phyloP scores from a whole-genome alignment of 1,284 basidiomycete genomes.

The Anthracocystis panici-leucophaei region DNA sequence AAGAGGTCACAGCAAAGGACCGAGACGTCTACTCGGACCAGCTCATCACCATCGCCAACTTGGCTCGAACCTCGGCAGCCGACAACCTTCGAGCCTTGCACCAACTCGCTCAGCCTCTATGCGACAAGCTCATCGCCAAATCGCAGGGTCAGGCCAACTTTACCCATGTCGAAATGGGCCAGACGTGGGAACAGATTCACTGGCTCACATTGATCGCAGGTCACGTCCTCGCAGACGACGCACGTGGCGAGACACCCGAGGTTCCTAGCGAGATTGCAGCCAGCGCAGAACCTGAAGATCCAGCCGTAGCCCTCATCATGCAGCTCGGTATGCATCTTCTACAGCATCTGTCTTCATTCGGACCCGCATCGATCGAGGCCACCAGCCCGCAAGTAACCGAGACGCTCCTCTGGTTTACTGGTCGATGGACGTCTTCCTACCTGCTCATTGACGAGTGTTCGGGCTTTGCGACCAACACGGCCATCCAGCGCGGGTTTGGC shows the following conservation, averaged over 20 bases:
- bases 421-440: constrained; percentile 63
- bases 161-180: constrained; percentile 35
- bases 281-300: constrained; percentile 30
- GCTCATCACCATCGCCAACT: constrained; percentile 56
- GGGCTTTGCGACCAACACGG: constrained; percentile 36
- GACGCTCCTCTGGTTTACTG: constrained; percentile 61
- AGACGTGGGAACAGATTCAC: constrained; percentile 64
- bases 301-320: constrained; percentile 47
- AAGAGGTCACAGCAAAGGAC: constrained; percentile 53
- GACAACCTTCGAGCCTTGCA: constrained; percentile 31
- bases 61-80: constrained; percentile 49
- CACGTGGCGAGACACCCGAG: constrained; percentile 52
- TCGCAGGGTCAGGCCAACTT: constrained; percentile 28
- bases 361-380: constrained; percentile 34
- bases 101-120: constrained; percentile 36
- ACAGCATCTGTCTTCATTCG: constrained; percentile 40
- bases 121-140: constrained; percentile 41
- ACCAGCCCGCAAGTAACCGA: constrained; percentile 62
- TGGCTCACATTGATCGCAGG: constrained; percentile 62
- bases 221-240: constrained; percentile 58
- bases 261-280: constrained; percentile 48
- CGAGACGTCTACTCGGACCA: constrained; percentile 61
- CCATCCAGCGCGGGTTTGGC: constrained; percentile 44
- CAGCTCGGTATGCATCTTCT: constrained; percentile 54
- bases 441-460: constrained; percentile 42